phyloP scores from a whole-genome alignment of 768 basidiomycete species.

The Phanerochaete carnosa region DNA sequence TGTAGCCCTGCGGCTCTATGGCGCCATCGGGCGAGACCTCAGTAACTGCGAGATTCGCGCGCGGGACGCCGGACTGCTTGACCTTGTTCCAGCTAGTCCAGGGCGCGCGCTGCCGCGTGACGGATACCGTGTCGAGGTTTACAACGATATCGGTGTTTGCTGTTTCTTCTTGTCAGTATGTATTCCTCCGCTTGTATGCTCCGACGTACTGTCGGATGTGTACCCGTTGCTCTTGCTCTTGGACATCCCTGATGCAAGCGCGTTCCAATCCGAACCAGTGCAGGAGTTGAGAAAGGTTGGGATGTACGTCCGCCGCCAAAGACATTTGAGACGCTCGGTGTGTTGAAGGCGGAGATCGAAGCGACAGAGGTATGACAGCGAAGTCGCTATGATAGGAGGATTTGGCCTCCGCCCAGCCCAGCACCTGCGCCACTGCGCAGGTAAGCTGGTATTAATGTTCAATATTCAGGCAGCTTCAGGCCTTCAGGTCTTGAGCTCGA shows the following conservation, averaged over 20 bases:
- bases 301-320: too few relatives aligned
- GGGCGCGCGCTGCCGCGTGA: background rate
- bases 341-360: too few relatives aligned
- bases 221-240: background rate
- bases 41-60: slow-evolving; percentile 17
- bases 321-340: too few relatives aligned
- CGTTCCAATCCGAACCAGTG: too few relatives aligned
- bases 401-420: too few relatives aligned
- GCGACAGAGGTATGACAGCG: too few relatives aligned
- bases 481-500: too few relatives aligned
- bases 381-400: too few relatives aligned
- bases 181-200: background rate
- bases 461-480: too few relatives aligned
- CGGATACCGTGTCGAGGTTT: background rate
- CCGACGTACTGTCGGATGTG: background rate
- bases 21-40: slow-evolving; percentile 15
- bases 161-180: background rate
- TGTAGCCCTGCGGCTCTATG: slow-evolving; percentile 13
- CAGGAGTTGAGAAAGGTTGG: too few relatives aligned
- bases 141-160: background rate
- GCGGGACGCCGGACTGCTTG: slow-evolving; percentile 13
- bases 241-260: background rate
- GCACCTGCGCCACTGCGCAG: too few relatives aligned
- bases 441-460: too few relatives aligned
- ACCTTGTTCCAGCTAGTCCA: slow-evolving; percentile 7